Base-by-base conservation (phyloP, 768 basidiomycete species). In the Aureoboletus auriporus region DNA sequence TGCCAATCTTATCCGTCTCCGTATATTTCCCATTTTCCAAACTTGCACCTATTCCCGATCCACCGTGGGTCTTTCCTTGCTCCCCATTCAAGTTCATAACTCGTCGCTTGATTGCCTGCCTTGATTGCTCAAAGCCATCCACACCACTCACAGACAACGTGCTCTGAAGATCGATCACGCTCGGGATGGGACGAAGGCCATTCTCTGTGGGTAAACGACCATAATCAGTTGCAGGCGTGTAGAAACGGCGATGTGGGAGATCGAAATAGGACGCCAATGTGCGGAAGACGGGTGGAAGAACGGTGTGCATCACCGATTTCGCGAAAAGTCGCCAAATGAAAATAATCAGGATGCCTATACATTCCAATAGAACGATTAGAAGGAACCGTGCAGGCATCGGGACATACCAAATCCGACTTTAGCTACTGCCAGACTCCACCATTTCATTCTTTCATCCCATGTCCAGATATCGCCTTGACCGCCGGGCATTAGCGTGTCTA, bases 141-240 rank as follows among this genome's bases (percentile, higher is more conserved):
- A 77, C 65, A 6, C 75, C 69, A 10, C 71, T 69, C 27, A 61
- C 65, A 41, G 71, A 71, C 49, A 72, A 62, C 17, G 68, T 65
- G 14, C 52, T 47, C 0, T 87, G 79, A 11, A 96, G 74, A 60
- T 94, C 89, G 52, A 96, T 86, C 44, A 94, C 82, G 64, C 84
- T 86, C 8, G 93, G 93, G 55, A 95, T 83, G 0, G 90, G 77
- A 46, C 79, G 80, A 39, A 93, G 67, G 6, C 73, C 69, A 17
- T 68, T 69, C 52, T 84, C 80, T 30, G 77, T 69, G 0, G 86
- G 86, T 1, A 89, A 80, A 26, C 66, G 75, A 28, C 75, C 76
- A 66, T 96, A 96, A 57, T 93, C 93, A 58, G 92, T 93, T 28
- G 93, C 90, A 27, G 92, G 86, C 6, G 84, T 88, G 65, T 98